A percentile compares a stretch with the other conserved stretches of the same genome.
Conservation (phyloP, 2,329 filamentous ascomycete species). For the Monilinia laxa region DNA sequence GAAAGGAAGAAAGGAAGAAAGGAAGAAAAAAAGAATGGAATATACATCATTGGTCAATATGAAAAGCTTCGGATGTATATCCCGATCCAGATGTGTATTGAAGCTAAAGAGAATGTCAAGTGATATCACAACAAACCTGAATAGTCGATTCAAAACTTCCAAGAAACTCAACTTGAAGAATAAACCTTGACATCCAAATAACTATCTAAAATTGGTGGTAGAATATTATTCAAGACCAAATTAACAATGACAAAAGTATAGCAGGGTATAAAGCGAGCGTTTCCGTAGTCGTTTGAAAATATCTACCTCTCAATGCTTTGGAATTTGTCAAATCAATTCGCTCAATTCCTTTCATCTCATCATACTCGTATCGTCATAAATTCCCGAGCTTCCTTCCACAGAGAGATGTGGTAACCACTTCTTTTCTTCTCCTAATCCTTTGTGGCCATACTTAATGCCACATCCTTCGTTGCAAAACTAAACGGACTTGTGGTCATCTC, state of each 20-base stretch:
- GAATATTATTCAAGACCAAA: slow-evolving; percentile 1
- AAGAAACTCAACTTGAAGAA: background rate
- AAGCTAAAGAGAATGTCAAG: background rate
- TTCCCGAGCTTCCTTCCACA: background rate
- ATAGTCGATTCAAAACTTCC: background rate
- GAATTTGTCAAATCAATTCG: slow-evolving; percentile 5
- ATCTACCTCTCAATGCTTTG: slow-evolving; percentile 9
- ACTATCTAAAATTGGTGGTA: slow-evolving; percentile 11
- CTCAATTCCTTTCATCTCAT: slow-evolving; percentile 4
- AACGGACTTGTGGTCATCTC: slow-evolving; percentile 86
- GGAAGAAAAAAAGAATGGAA: background rate
- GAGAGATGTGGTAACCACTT: background rate
- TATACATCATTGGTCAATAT: background rate
- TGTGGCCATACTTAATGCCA: slow-evolving; percentile 34
- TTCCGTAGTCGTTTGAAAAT: slow-evolving; percentile 8
- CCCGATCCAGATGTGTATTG: background rate
- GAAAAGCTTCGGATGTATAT: background rate
- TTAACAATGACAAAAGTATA: background rate
- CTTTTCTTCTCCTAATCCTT: background rate
- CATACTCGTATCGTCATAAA: slow-evolving; percentile 15
- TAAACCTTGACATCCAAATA: slow-evolving; percentile 10
- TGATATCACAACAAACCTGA: background rate
- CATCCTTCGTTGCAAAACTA: slow-evolving; percentile 46
- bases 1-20: too few relatives aligned
- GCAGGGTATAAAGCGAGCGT: slow-evolving; percentile 19